These are phyloP conservation scores for Fusarium oligoseptatum DNA, from an alignment of 2,329 filamentous ascomycete species.

Conservation along the genomic window DNA sequence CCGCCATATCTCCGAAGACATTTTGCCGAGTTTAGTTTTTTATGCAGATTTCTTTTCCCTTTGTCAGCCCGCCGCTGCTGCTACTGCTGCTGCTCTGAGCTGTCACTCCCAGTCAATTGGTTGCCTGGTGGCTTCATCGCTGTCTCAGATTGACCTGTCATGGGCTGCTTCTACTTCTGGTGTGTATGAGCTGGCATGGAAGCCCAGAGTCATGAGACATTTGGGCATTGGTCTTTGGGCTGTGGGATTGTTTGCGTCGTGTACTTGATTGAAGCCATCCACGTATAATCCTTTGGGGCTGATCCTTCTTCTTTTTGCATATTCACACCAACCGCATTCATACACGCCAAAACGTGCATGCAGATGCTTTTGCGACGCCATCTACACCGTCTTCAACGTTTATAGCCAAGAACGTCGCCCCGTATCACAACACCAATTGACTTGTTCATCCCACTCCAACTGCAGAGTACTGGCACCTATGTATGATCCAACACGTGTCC, in stretches of 20 bases:
- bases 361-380: neutral
- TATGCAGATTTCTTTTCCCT: constrained; percentile 8
- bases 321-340: neutral
- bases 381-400: neutral
- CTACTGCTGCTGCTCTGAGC: neutral
- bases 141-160: constrained; percentile 14
- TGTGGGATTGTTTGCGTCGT: neutral
- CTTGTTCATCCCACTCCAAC: neutral
- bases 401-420: neutral
- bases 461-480: neutral
- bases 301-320: neutral
- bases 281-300: neutral
- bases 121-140: constrained; percentile 1
- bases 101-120: neutral
- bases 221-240: constrained; percentile 7
- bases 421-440: neutral
- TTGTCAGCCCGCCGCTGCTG: constrained; percentile 1
- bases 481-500: neutral
- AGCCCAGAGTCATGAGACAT: constrained; percentile 38
- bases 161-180: constrained; percentile 8
- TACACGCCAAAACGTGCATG: neutral
- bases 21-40: constrained; percentile 16
- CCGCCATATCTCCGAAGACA: constrained; percentile 36
- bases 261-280: neutral
- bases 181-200: constrained; percentile 29